phyloP scores from a whole-genome alignment of 2,329 filamentous ascomycete genomes.

The Fusarium temperatum region DNA sequence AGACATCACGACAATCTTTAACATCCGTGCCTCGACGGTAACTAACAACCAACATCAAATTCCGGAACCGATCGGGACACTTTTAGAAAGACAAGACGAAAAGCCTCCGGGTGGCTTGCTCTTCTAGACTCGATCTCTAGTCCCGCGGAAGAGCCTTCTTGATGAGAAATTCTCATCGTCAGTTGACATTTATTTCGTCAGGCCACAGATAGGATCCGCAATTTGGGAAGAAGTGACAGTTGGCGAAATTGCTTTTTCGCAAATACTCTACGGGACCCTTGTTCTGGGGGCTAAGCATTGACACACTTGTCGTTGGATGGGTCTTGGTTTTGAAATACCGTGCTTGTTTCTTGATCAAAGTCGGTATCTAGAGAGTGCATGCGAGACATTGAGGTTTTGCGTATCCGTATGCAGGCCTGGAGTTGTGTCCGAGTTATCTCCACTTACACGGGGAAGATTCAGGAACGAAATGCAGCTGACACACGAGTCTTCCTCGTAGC shows the following conservation, averaged over 20 bases:
- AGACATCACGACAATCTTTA: not conserved
- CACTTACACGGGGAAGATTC: not conserved
- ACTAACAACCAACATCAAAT: not conserved
- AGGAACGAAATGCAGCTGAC: not conserved
- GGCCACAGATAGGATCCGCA: not conserved
- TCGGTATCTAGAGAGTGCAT: not conserved
- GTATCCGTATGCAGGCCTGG: not conserved
- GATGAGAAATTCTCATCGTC: not conserved
- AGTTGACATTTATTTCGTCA: not conserved
- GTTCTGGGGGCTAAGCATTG: slow-evolving; percentile 10
- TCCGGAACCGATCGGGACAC: slow-evolving; percentile 22
- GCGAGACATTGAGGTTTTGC: not conserved
- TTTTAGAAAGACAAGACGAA: slow-evolving; percentile 8
- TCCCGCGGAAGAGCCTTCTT: not conserved
- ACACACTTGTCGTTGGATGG: slow-evolving; percentile 18
- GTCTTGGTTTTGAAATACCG: not conserved
- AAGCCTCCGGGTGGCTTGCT: slow-evolving; percentile 13
- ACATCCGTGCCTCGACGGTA: not conserved
- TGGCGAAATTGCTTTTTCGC: slow-evolving; percentile 2
- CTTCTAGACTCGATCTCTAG: not conserved
- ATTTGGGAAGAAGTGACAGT: slow-evolving; percentile 7
- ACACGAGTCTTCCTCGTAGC: not conserved
- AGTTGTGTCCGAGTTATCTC: not conserved
- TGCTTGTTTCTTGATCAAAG: not conserved
- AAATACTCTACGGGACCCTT: slow-evolving; percentile 6